Conservation (phyloP, 2,329 filamentous ascomycete genomes). For the Xylaria sp. region DNA sequence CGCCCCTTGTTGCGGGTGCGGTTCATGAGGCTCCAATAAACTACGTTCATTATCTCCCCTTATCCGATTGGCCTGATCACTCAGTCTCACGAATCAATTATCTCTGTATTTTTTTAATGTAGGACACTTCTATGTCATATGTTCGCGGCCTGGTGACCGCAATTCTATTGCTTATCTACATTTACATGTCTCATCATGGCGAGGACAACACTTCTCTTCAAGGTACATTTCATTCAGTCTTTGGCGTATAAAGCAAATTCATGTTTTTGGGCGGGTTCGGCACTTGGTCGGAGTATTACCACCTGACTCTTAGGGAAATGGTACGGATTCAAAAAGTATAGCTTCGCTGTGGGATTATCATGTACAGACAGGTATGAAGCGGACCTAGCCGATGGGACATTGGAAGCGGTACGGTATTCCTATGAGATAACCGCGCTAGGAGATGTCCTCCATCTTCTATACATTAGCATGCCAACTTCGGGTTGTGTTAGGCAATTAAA, state of each 20-base stretch:
- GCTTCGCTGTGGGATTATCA: constrained; percentile 24
- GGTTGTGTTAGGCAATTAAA: constrained; percentile 11
- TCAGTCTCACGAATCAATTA: constrained; percentile 17
- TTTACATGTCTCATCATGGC: constrained; percentile 11
- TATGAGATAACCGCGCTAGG: constrained; percentile 3
- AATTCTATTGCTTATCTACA: constrained; percentile 15
- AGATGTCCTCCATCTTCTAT: constrained; percentile 8
- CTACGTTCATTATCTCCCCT: constrained; percentile 7
- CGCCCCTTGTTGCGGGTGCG: constrained; percentile 30
- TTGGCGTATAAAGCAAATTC: constrained; percentile 26
- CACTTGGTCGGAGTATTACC: constrained; percentile 30
- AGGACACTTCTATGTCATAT: constrained; percentile 17
- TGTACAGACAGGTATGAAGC: constrained; percentile 21
- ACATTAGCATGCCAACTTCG: constrained; percentile 21
- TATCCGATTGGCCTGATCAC: constrained; percentile 8
- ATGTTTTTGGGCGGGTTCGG: constrained; percentile 23
- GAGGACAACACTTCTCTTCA: constrained; percentile 18
- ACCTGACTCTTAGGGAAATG: constrained; percentile 23
- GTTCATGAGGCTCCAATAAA: constrained; percentile 11
- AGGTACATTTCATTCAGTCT: constrained; percentile 29
- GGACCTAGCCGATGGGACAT: constrained; percentile 17
- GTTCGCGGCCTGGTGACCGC: constrained; percentile 1
- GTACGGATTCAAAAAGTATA: constrained; percentile 30
- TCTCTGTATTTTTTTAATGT: constrained; percentile 22
- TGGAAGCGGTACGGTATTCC: constrained; percentile 14